Evolutionary conservation across 192 early-diverging fungal genomes (phyloP).

Genomic region (Pecoramyces ruminantium): DNA sequence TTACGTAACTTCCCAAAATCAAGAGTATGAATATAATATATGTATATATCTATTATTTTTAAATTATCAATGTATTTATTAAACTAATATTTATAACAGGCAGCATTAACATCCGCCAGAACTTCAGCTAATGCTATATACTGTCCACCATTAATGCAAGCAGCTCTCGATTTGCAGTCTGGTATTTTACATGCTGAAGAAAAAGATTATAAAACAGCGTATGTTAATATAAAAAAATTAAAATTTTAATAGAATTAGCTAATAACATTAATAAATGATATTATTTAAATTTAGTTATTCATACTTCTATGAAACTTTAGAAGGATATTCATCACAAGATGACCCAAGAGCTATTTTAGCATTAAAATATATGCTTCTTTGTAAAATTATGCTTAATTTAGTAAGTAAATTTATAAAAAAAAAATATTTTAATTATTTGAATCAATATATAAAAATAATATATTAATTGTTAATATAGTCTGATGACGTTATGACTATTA

Average conservation of each 20-base stretch:
- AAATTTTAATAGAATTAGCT: too few relatives aligned
- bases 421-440: too few relatives aligned
- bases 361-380: constrained; percentile 95
- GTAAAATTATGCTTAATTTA: constrained; percentile 97
- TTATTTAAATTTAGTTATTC: constrained; percentile 50
- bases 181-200: constrained; percentile 96
- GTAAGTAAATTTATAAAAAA: too few relatives aligned
- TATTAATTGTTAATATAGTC: constrained; percentile 35
- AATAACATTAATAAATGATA: too few relatives aligned
- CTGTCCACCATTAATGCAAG: constrained; percentile 92
- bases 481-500: constrained; percentile 80
- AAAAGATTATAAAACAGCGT: constrained; percentile 97
- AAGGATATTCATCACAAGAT: constrained; percentile 78
- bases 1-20: constrained; percentile 85
- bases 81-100: too few relatives aligned
- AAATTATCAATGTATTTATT: too few relatives aligned
- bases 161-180: constrained; percentile 89
- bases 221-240: too few relatives aligned
- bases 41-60: too few relatives aligned
- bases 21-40: constrained; percentile 21
- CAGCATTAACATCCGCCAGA: constrained; percentile 87
- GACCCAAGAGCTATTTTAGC: constrained; percentile 73
- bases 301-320: constrained; percentile 97
- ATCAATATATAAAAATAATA: too few relatives aligned
- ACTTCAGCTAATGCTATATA: constrained; percentile 96